Evolutionary conservation across 2,329 filamentous ascomycete genomes (phyloP), one percentile per base, ranked within the genome.

Genomic region (Aspergillus spinulosporus): DNA sequence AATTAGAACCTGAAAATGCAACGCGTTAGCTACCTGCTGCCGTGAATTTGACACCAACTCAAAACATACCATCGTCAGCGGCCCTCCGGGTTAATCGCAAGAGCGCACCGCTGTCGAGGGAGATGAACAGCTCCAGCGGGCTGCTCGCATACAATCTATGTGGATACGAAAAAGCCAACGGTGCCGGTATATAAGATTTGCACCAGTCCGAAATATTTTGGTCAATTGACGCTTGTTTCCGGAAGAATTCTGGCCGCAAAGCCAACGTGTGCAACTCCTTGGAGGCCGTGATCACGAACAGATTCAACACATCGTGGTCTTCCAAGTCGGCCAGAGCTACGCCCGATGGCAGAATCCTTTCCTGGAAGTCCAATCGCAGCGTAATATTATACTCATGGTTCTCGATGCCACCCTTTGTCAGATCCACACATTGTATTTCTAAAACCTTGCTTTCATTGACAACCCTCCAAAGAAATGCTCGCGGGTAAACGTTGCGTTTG

Each of bases 381-480:
- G 89, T 87, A 50, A 94, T 78, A 62, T 87, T 85, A 53, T 89
- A 85, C 73, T 95, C 90, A 49, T 75, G 70, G 43, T 80, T 74
- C 21, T 85, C 82, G 63, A 80, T 82, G 59, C 80, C 81, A 62
- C 81, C 84, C 76, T 83, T 92, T 70, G 85, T 88, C 62, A 97
- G 77, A 74, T 99, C 94, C 58, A 90, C 85, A 40, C 86, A 87
- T 68, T 90, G 88, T 49, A 99, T 81, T 75, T 94, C 93, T 64
- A 99, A 80, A 60, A 91, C 80, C 63, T 84, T 89, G 67, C 86
- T 85, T 66, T 90, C 86, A 68, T 96, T 88, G 59, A 97, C 77
- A 39, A 97, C 82, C 64, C 93, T 85, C 94, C 94, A 99, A 47
- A 96, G 82, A 70, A 97, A 95, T 73, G 85, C 90, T 69, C 89